phyloP scores from a whole-genome alignment of 176 grass and related monocot species.

The Lolium rigidum region DNA sequence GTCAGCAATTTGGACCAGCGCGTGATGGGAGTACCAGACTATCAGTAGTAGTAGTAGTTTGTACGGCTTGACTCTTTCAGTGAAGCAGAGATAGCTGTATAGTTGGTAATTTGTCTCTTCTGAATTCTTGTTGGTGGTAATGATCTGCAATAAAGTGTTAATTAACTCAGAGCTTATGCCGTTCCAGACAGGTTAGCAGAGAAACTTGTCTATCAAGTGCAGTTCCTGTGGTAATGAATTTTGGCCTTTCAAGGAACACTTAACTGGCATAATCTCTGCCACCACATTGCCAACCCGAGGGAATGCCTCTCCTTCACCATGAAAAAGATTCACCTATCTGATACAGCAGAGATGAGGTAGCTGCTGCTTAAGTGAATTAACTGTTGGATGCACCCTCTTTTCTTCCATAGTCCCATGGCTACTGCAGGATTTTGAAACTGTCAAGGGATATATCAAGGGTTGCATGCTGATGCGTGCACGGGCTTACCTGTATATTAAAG shows the following conservation, averaged over 20 bases:
- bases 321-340: no score
- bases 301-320: not conserved
- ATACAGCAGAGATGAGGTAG: no score
- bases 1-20: not conserved
- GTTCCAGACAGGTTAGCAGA: not conserved
- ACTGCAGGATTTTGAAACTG: no score
- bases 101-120: not conserved
- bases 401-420: no score
- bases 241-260: not conserved
- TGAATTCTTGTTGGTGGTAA: not conserved
- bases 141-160: not conserved
- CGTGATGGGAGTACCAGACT: not conserved
- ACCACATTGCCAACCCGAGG: not conserved
- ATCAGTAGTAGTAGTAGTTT: not conserved
- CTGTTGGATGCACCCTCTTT: no score
- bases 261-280: not conserved
- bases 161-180: not conserved
- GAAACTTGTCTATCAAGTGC: not conserved
- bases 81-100: conserved; percentile 12
- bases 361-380: no score
- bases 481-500: no score
- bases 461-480: no score
- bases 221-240: not conserved
- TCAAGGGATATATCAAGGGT: no score
- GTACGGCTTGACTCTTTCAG: not conserved